Percentiles rank a stretch among this genome's conserved stretches.
phyloP scores from a whole-genome alignment of 2,329 filamentous ascomycete species.

The Arachnomyces sp. region DNA sequence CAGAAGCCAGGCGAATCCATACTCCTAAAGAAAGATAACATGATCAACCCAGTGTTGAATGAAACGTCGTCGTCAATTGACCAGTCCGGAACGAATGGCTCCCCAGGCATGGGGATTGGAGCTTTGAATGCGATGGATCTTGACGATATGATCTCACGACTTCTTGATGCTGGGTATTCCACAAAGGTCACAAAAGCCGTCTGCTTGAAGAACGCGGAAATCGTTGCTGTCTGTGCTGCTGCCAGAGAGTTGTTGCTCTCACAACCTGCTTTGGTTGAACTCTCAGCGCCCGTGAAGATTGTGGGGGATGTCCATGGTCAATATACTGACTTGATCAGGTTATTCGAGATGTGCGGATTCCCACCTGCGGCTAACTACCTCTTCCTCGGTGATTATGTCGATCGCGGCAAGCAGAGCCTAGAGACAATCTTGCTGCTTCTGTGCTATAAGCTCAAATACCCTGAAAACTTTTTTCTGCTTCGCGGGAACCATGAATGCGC shows the following conservation, averaged over 20 bases:
- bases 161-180: slow-evolving; percentile 89
- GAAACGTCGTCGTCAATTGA: slow-evolving; percentile 36
- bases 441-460: slow-evolving; percentile 95
- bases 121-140: slow-evolving; percentile 88
- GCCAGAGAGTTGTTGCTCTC: slow-evolving; percentile 83
- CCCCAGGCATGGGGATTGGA: slow-evolving; percentile 67
- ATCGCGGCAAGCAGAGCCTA: slow-evolving; percentile 88
- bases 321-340: slow-evolving; percentile 88
- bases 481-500: slow-evolving; percentile 95
- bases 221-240: slow-evolving; percentile 82
- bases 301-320: slow-evolving; percentile 95
- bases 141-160: slow-evolving; percentile 91
- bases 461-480: slow-evolving; percentile 93
- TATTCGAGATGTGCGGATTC: slow-evolving; percentile 99
- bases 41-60: slow-evolving; percentile 57
- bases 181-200: slow-evolving; percentile 97
- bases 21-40: slow-evolving; percentile 68
- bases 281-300: slow-evolving; percentile 93
- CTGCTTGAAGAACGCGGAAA: slow-evolving; percentile 95
- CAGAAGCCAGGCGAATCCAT: slow-evolving; percentile 82
- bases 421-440: slow-evolving; percentile 88
- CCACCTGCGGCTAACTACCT: slow-evolving; percentile 86
- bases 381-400: slow-evolving; percentile 93
- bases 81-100: slow-evolving; percentile 35
- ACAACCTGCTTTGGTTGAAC: slow-evolving; percentile 83